These are phyloP conservation scores for Hordeum vulgare DNA, from an alignment of 176 grass and related monocot genomes.

Conservation along the genomic window DNA sequence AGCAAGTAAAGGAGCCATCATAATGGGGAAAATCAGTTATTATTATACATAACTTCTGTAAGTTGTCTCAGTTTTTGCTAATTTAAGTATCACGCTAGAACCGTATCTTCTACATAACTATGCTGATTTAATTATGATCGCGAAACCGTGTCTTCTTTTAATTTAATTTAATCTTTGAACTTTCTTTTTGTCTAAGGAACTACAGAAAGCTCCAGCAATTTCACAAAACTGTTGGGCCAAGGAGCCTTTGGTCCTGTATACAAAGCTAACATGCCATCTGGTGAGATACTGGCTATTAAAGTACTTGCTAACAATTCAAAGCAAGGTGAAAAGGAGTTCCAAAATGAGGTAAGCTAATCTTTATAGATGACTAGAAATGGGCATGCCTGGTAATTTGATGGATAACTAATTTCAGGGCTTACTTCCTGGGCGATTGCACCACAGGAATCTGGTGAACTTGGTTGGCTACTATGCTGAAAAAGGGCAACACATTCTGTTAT, in stretches of 20 bases:
- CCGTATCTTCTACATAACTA: neutral
- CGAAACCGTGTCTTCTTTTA: neutral
- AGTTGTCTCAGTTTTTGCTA: neutral
- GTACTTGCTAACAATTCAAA: slow-evolving; percentile 82
- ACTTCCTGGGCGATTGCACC: slow-evolving; percentile 90
- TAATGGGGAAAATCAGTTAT: neutral
- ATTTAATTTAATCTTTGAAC: neutral
- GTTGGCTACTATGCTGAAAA: slow-evolving; percentile 96
- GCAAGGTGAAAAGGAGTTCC: slow-evolving; percentile 95
- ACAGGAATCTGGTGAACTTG: slow-evolving; percentile 98
- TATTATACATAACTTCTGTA: neutral
- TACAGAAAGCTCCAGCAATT: slow-evolving; percentile 82
- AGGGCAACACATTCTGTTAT: slow-evolving; percentile 84
- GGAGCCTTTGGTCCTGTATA: slow-evolving; percentile 94
- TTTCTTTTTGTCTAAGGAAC: slow-evolving; percentile 50
- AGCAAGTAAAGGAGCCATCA: neutral
- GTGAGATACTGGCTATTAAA: slow-evolving; percentile 90
- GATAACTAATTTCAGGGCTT: slow-evolving; percentile 55
- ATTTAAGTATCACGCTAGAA: neutral
- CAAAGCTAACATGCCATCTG: slow-evolving; percentile 83
- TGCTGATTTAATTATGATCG: neutral
- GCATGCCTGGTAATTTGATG: slow-evolving; percentile 16
- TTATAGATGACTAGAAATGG: neutral
- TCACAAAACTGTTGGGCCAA: slow-evolving; percentile 85
- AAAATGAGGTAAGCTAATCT: slow-evolving; percentile 67